phyloP scores from a whole-genome alignment of 768 basidiomycete species.

The Leccinum broughii region DNA sequence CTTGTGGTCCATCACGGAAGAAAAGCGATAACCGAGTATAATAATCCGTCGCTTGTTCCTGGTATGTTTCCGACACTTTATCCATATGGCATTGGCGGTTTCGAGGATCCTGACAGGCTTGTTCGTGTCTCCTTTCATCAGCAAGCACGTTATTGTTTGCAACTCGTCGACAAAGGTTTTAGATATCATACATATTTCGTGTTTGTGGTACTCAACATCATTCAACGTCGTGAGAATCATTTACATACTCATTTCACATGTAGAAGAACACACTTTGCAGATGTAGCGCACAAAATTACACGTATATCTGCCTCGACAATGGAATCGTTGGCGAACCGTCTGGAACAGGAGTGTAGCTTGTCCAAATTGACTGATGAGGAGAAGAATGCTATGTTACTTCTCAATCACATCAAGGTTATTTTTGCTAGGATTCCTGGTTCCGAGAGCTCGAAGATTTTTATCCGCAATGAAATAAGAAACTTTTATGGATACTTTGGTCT shows the following conservation, averaged over 20 bases:
- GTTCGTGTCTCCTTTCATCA: not conserved
- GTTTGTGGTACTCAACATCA: not conserved
- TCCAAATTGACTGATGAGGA: not conserved
- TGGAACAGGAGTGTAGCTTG: not conserved
- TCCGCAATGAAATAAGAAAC: conserved; percentile 24
- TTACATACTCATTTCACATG: not conserved
- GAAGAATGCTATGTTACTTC: conserved; percentile 18
- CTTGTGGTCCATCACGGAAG: conserved; percentile 22
- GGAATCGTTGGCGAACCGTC: not conserved
- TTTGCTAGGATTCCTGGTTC: conserved; percentile 35
- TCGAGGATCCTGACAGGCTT: conserved; percentile 19
- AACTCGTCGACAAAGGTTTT: not conserved
- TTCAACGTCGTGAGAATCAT: not conserved
- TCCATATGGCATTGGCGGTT: conserved; percentile 34
- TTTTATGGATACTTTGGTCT: conserved; percentile 35
- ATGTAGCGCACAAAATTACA: not conserved
- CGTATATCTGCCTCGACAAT: too few relatives aligned
- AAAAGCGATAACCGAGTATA: conserved; percentile 29
- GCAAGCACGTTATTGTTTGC: not conserved
- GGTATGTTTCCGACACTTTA: conserved; percentile 31
- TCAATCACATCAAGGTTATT: conserved; percentile 32
- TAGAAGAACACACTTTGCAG: not conserved
- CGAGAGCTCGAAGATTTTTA: conserved; percentile 26
- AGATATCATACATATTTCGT: not conserved
- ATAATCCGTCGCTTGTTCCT: conserved; percentile 33